Conservation (phyloP, 768 basidiomycete species). For the Postia placenta region DNA sequence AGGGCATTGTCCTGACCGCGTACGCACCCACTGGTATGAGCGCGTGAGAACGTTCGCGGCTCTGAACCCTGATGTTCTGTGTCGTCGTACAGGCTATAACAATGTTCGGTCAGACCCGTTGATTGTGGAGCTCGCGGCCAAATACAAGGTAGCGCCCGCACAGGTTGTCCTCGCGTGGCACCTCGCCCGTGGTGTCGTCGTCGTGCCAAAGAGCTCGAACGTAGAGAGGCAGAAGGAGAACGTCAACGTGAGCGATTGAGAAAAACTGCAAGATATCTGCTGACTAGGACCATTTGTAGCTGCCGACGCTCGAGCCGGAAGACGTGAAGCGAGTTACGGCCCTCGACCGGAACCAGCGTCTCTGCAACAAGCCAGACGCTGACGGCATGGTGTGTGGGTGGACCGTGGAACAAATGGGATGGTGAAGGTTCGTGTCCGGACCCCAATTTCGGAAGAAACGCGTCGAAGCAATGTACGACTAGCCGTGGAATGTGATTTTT, state of each 20-base stretch:
- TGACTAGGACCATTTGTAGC: slow-evolving; percentile 12
- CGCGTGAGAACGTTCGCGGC: neutral
- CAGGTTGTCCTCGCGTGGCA: slow-evolving; percentile 52
- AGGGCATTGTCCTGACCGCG: slow-evolving; percentile 44
- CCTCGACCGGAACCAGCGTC: slow-evolving; percentile 27
- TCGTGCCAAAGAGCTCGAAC: slow-evolving; percentile 44
- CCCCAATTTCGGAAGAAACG: too few relatives aligned
- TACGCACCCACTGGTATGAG: slow-evolving; percentile 42
- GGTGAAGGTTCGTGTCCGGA: slow-evolving; percentile 22
- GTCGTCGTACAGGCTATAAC: slow-evolving; percentile 30
- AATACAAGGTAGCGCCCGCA: slow-evolving; percentile 38
- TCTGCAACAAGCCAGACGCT: slow-evolving; percentile 27
- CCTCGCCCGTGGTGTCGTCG: slow-evolving; percentile 35
- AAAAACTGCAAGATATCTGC: neutral
- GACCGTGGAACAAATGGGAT: slow-evolving; percentile 34
- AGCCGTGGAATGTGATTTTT: too few relatives aligned
- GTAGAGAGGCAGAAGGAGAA: slow-evolving; percentile 44
- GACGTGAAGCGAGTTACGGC: slow-evolving; percentile 28
- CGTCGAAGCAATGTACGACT: too few relatives aligned
- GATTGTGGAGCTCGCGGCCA: slow-evolving; percentile 38
- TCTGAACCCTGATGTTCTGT: neutral
- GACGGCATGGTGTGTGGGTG: slow-evolving; percentile 29
- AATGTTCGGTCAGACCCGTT: slow-evolving; percentile 40
- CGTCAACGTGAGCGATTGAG: slow-evolving; percentile 34
- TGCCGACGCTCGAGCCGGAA: slow-evolving; percentile 25